Percentiles rank a stretch among this genome's conserved stretches.
These are phyloP conservation scores for Coemansia sp. DNA, from an alignment of 192 early-diverging fungal species.

Conservation along the genomic window DNA sequence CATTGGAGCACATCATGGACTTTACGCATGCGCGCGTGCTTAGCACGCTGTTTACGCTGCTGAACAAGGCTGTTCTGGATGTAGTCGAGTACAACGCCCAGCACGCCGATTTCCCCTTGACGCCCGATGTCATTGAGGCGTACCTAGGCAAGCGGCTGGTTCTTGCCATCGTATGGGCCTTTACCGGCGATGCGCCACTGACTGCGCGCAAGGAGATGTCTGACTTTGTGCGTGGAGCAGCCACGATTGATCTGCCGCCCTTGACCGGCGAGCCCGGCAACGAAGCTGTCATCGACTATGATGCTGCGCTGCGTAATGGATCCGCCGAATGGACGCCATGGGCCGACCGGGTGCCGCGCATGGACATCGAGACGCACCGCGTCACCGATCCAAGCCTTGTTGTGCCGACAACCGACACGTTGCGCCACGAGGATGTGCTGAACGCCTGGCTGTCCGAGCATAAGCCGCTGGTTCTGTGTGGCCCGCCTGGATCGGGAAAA, in stretches of 20 bases:
- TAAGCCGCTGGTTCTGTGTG: conserved; percentile 93
- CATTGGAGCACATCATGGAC: conserved; percentile 97
- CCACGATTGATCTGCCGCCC: conserved; percentile 75
- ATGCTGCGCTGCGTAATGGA: conserved; percentile 69
- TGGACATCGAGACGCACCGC: conserved; percentile 94
- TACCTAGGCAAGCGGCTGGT: conserved; percentile 85
- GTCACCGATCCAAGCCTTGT: conserved; percentile 91
- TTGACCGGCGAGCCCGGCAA: conserved; percentile 18
- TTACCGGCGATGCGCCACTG: conserved; percentile 84
- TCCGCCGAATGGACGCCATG: conserved; percentile 90
- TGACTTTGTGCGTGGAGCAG: conserved; percentile 74
- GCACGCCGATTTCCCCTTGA: conserved; percentile 95
- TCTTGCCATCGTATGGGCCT: conserved; percentile 89
- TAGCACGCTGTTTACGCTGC: conserved; percentile 83
- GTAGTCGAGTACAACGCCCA: conserved; percentile 88
- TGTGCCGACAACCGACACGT: conserved; percentile 96
- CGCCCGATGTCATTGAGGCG: conserved; percentile 67
- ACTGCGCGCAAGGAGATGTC: conserved; percentile 72
- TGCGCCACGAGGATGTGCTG: conserved; percentile 95
- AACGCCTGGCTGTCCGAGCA: conserved; percentile 96
- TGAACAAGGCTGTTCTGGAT: conserved; percentile 82
- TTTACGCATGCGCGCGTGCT: conserved; percentile 86
- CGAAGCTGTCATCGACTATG: conserved; percentile 83
- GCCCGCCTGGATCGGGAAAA: conserved; percentile 98
- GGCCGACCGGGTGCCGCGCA: conserved; percentile 81